Conservation (phyloP, 345 rosid species). For the Melastoma malabathricum region DNA sequence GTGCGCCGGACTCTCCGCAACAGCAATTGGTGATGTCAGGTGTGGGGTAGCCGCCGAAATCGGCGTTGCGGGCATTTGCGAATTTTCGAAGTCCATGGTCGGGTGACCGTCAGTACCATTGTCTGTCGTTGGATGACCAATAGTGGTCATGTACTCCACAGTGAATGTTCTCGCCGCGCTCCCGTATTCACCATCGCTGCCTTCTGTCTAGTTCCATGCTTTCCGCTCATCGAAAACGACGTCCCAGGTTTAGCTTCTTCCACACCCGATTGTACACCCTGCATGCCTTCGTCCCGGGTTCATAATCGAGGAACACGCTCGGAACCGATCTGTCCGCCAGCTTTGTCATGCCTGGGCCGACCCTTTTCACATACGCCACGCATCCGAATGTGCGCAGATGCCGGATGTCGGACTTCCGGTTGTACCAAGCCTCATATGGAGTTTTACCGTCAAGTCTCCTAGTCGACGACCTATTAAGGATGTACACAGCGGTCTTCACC, state of each 20-base stretch:
- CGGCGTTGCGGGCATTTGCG: no score
- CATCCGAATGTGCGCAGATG: conserved; percentile 4
- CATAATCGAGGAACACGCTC: neutral
- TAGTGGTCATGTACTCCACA: no score
- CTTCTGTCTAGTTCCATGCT: neutral
- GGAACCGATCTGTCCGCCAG: neutral
- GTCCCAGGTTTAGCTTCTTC: neutral
- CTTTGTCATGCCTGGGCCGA: no score
- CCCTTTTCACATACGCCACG: neutral
- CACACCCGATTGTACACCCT: neutral
- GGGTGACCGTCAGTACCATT: no score
- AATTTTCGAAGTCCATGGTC: no score
- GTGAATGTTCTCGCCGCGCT: no score
- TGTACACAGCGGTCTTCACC: neutral
- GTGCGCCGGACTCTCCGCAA: no score
- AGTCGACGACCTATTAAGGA: neutral
- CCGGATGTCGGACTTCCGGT: neutral
- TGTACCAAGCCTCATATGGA: neutral
- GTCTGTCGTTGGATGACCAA: no score
- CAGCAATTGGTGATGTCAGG: no score
- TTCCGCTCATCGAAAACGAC: neutral
- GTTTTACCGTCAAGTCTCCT: neutral
- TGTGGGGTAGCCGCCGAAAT: no score
- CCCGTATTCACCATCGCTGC: neutral
- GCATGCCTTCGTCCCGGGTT: neutral